Evolutionary conservation across 257 asterid genomes (phyloP).

Genomic region (Solanum appendiculatum): DNA sequence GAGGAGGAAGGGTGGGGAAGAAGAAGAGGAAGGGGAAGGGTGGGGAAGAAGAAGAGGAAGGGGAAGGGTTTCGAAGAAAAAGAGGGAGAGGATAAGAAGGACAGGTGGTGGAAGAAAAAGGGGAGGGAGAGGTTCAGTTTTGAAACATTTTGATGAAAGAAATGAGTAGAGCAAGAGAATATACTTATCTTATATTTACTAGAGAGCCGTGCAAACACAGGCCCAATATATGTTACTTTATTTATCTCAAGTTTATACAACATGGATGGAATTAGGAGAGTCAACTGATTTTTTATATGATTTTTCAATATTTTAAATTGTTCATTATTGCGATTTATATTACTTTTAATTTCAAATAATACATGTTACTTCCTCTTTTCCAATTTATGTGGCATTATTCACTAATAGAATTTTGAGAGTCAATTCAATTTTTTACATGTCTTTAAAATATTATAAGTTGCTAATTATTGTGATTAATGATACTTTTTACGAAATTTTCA

Average conservation of each 20-base stretch:
- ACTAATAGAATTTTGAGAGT: neutral
- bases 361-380: neutral
- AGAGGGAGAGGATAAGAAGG: neutral
- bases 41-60: no score
- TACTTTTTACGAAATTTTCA: no score
- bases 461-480: neutral
- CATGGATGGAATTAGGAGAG: neutral
- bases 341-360: no score
- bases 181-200: neutral
- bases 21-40: neutral
- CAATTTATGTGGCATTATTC: neutral
- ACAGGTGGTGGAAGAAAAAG: neutral
- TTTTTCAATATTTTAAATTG: no score
- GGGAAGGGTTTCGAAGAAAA: neutral
- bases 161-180: neutral
- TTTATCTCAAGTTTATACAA: neutral
- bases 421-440: neutral
- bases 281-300: neutral
- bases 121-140: neutral
- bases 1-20: neutral
- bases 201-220: neutral
- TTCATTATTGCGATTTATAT: neutral
- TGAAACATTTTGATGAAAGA: neutral
- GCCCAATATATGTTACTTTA: neutral
- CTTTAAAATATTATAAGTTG: neutral